Evolutionary conservation across 495 filamentous ascomycete genomes (phyloP), one percentile per base, ranked within the genome.

Genomic region (Penicillium alfredii): DNA sequence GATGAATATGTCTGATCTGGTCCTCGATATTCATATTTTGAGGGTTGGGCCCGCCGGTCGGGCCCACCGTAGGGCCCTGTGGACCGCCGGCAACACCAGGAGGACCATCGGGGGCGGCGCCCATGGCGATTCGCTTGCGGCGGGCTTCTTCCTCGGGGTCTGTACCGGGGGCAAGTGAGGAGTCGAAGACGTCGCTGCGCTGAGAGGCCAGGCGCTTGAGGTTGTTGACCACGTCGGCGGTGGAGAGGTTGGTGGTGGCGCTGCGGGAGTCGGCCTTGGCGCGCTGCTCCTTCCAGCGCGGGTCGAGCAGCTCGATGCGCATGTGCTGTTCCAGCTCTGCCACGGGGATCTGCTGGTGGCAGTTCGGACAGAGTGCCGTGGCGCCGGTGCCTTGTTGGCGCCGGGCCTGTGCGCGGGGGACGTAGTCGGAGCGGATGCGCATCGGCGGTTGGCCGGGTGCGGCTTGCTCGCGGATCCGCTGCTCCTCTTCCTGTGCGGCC

Each of bases 131-230:
- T 76, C 77, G 81, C 69, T 92, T 94, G 51, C 84, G 72, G 40
- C 88, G 66, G 23, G 76, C 78, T 43, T 74, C 69, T 62, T 94
- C 88, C 49, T 93, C 88, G 31, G 63, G 41, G 22, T 62, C 56
- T 10, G 45, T 24, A 11, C 24, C 37, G 3, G 60, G 50, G n/a
- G 51, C 39, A 10, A 55, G 47, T 1, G 60, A 51, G 4, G 66
- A 55, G 49, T 98, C 89, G 55, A 94, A 96, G n/a, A 96, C 73
- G 55, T 98, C 92, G 44, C 73, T 81, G 20, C 92, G 77, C 54
- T 94, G 87, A 35, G 81, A 87, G n/a, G 90, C 88, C 18, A 97
- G 73, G n/a, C 92, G 85, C 66, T 97, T 97, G 42, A 98, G 73
- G 51, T 98, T 97, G 55, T 83, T 85, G 40, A 88, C 89, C 16